phyloP scores from a whole-genome alignment of 306 rosid species.

The Glycyrrhiza uralensis region DNA sequence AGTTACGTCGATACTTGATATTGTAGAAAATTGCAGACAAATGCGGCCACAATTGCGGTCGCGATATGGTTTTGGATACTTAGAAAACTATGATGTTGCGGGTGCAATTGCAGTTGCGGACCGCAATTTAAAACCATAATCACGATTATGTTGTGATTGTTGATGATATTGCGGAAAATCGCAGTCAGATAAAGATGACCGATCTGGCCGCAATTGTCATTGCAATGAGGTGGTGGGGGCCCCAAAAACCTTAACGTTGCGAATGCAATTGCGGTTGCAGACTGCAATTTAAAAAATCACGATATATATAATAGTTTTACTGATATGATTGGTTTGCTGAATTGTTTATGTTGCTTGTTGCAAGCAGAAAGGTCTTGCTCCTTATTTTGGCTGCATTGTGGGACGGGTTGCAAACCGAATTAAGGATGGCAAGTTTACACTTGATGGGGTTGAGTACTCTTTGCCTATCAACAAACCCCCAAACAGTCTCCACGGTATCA shows the following conservation, averaged over 20 bases:
- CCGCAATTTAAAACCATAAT: neutral
- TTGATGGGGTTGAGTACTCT: constrained; percentile 60
- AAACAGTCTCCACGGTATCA: constrained; percentile 91
- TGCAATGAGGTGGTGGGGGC: too few species aligned
- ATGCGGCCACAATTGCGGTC: neutral
- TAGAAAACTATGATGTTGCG: neutral
- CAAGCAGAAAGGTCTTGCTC: constrained; percentile 70
- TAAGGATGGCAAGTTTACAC: constrained; percentile 83
- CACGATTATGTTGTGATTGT: too few species aligned
- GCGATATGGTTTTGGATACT: neutral
- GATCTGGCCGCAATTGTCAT: neutral
- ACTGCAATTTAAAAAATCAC: too few species aligned
- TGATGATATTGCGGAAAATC: neutral
- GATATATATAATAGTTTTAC: too few species aligned
- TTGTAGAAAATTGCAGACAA: neutral
- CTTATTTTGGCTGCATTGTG: constrained; percentile 92
- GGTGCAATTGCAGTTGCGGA: neutral
- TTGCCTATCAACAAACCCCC: constrained; percentile 85
- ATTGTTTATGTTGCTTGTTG: constrained; percentile 5
- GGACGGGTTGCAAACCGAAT: constrained; percentile 94
- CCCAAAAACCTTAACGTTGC: too few species aligned
- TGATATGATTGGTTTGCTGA: constrained; percentile 5
- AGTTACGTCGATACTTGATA: neutral
- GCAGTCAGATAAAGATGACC: neutral
- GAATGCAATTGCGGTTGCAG: neutral